Evolutionary conservation across 192 early-diverging fungal genomes (phyloP), one percentile per base, ranked within the genome.

Genomic region (Coemansia sp.): DNA sequence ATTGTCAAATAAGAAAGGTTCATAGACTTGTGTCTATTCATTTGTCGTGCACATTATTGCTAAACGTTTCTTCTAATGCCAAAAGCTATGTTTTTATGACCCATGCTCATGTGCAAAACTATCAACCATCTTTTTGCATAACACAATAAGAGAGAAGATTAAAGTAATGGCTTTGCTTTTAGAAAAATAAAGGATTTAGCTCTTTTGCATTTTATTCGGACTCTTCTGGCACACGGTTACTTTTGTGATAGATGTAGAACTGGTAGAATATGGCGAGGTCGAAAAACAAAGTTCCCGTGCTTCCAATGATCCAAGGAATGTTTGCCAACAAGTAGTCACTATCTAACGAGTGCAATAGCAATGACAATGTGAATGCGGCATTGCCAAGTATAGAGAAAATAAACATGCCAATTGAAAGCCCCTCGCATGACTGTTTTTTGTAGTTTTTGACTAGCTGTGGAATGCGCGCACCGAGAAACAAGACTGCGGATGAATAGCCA

Each of bases 391-490:
- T 85, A 19, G 86, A 83, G 73, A 90, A 91, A 11, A 85, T 65
- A 73, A 92, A 94, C 90, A 93, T 91, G 26, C 57, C 57, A 10
- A 91, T 60, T 9, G 87, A 88, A 32, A 94, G 81, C 2, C 92
- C 92, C 55, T 92, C 90, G 36, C 87, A 88, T 5, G 84, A 87
- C 68, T 86, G 83, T 37, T 85, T 81, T 47, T 70, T 67, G 65
- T 78, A 86, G 75, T 94, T 94, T 72, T 90, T 87, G 56, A 88
- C 73, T 16, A 94, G 87, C 68, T 94, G 92, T 7, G 92, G 92
- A 42, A 93, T 77, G 26, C 92, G 85, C 1, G 86, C 84, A 37
- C 87, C 85, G 9, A 89, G 73, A 65, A 91, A 93, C 0, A 91
- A 71, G 4, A 87, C 8, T 0, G 90, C 91, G 56, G 87, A 88